A percentile compares a stretch with the other conserved stretches of the same genome.
These are phyloP conservation scores for Ceratobasidium sp. DNA, from an alignment of 1,284 basidiomycete genomes.

Conservation along the genomic window DNA sequence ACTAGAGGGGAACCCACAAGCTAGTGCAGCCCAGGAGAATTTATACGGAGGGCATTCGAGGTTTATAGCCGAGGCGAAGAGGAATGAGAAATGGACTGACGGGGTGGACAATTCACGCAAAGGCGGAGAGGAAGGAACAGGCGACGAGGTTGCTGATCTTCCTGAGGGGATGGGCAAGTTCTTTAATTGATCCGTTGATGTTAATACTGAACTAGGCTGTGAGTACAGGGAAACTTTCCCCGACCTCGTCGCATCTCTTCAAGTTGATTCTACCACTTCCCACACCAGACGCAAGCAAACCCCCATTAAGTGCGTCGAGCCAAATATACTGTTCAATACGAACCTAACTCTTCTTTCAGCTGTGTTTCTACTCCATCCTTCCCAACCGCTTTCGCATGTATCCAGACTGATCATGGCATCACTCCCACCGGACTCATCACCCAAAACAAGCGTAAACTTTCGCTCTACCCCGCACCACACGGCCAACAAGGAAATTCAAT, in stretches of 20 bases:
- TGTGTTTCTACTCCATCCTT: slow-evolving; percentile 68
- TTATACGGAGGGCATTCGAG: slow-evolving; percentile 59
- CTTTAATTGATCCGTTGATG: background rate
- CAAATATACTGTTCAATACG: background rate
- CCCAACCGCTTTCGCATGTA: slow-evolving; percentile 69
- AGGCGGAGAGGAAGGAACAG: slow-evolving; percentile 22
- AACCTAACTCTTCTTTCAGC: slow-evolving; percentile 56
- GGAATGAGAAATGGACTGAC: slow-evolving; percentile 56
- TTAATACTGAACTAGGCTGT: slow-evolving; percentile 9
- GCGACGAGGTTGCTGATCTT: slow-evolving; percentile 32
- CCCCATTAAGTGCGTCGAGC: slow-evolving; percentile 31
- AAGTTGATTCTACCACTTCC: slow-evolving; percentile 69
- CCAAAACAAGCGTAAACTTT: slow-evolving; percentile 57
- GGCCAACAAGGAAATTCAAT: slow-evolving; percentile 56
- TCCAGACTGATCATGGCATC: slow-evolving; percentile 61
- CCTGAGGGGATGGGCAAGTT: slow-evolving; percentile 33
- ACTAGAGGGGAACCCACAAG: background rate
- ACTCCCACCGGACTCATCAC: slow-evolving; percentile 54
- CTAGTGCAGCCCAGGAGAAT: slow-evolving; percentile 49
- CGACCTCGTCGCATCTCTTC: slow-evolving; percentile 72
- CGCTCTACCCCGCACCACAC: slow-evolving; percentile 53
- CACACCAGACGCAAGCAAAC: slow-evolving; percentile 44
- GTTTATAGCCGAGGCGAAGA: slow-evolving; percentile 60
- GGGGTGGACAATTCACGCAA: slow-evolving; percentile 33
- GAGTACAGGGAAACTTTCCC: slow-evolving; percentile 64